Conservation (phyloP, 1,284 basidiomycete genomes). For the Cutaneotrichosporon cutaneum region DNA sequence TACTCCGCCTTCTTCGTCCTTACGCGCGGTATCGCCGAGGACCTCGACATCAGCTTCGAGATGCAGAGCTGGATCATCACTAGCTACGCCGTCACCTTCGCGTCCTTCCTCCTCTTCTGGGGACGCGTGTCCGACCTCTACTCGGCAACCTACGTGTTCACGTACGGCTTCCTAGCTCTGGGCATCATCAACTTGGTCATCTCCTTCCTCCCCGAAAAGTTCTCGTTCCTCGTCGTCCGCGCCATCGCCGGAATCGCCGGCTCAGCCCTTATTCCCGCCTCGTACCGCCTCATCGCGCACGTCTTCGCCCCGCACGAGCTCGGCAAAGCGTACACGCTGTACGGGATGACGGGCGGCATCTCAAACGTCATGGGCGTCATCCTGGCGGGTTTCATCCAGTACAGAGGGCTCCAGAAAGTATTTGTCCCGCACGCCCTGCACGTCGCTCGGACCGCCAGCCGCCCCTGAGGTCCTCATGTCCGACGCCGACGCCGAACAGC, state of each 20-base stretch:
- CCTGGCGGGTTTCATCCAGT: constrained; percentile 45
- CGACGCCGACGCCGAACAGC: no score
- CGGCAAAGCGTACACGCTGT: constrained; percentile 42
- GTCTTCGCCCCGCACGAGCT: constrained; percentile 42
- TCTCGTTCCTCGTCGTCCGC: constrained; percentile 39
- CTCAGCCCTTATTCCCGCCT: constrained; percentile 40
- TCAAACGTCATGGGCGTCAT: constrained; percentile 46
- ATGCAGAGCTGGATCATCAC: constrained; percentile 31
- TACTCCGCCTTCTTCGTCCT: constrained; percentile 29
- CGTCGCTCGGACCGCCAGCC: no score
- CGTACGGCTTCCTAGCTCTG: constrained; percentile 33
- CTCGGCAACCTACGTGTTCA: constrained; percentile 40
- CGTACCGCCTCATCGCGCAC: constrained; percentile 46
- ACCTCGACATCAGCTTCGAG: constrained; percentile 21
- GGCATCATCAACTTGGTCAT: constrained; percentile 37
- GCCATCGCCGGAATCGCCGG: constrained; percentile 39
- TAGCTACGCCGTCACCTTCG: constrained; percentile 45
- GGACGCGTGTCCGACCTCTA: constrained; percentile 45
- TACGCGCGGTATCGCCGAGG: constrained; percentile 18
- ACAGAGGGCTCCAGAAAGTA: no score
- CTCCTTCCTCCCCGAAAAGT: constrained; percentile 39
- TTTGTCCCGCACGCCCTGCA: no score
- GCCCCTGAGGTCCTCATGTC: no score
- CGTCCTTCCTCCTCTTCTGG: constrained; percentile 42
- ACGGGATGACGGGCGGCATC: constrained; percentile 46